Evolutionary conservation across 768 basidiomycete genomes (phyloP).

Genomic region (Rubroboletus satanas): DNA sequence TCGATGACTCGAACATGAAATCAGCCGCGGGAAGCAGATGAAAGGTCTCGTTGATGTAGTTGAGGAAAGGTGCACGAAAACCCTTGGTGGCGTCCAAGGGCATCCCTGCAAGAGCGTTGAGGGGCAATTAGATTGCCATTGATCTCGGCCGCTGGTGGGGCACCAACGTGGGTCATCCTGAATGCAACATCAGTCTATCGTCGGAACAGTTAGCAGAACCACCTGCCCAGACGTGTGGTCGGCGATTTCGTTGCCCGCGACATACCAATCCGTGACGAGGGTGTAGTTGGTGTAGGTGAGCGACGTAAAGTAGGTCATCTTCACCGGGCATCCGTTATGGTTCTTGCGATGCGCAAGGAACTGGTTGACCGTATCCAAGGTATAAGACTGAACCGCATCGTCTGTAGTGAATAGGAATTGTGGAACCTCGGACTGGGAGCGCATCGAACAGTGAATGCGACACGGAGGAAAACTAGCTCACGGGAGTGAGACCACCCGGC

Average conservation of each 20-base stretch:
- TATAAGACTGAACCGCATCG: slow-evolving; percentile 1
- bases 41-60: neutral
- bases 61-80: slow-evolving; percentile 1
- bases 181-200: neutral
- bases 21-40: neutral
- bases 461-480: neutral
- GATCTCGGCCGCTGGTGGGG: neutral
- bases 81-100: neutral
- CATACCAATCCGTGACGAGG: slow-evolving; percentile 6
- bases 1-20: neutral
- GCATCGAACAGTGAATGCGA: neutral
- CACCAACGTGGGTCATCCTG: slow-evolving; percentile 2
- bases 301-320: slow-evolving; percentile 5
- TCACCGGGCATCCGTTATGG: neutral
- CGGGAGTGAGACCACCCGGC: slow-evolving; percentile 1
- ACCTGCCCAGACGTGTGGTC: slow-evolving; percentile 1
- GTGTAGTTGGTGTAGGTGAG: slow-evolving; percentile 6
- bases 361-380: slow-evolving; percentile 1
- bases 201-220: neutral
- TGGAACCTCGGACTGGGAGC: neutral
- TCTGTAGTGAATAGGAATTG: neutral
- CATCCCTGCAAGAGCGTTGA: neutral
- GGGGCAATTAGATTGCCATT: neutral
- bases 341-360: slow-evolving; percentile 1
- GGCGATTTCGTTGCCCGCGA: slow-evolving; percentile 5